Evolutionary conservation across 129 eudicot species (phyloP).

Genomic region (Centaurea solstitialis): DNA sequence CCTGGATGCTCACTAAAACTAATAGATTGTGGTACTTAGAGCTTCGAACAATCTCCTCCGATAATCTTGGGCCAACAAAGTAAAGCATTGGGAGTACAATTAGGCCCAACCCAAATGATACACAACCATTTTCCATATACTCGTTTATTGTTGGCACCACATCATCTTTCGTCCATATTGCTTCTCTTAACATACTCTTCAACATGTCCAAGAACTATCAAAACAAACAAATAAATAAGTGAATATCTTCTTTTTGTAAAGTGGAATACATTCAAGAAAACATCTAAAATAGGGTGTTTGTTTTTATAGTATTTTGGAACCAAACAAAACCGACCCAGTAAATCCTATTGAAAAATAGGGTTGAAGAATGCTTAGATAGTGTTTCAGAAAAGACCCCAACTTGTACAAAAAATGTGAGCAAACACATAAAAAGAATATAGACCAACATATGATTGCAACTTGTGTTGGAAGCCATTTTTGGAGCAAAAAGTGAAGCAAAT

Average conservation of each 20-base stretch:
- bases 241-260: neutral
- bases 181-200: slow-evolving; percentile 51
- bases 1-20: slow-evolving; percentile 49
- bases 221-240: neutral
- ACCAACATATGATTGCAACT: neutral
- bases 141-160: slow-evolving; percentile 45
- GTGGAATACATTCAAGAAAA: neutral
- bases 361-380: neutral
- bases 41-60: slow-evolving; percentile 44
- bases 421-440: neutral
- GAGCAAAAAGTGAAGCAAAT: no score
- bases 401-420: no score
- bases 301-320: no score
- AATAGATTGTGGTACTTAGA: slow-evolving; percentile 41
- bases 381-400: no score
- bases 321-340: neutral
- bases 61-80: slow-evolving; percentile 46
- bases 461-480: neutral
- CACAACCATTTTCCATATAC: slow-evolving; percentile 49
- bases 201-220: slow-evolving; percentile 50
- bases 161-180: slow-evolving; percentile 36
- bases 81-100: slow-evolving; percentile 57
- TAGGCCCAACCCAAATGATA: slow-evolving; percentile 57
- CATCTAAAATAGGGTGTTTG: neutral
- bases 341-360: neutral